These are phyloP conservation scores for Hemileia vastatrix DNA, from an alignment of 1,284 basidiomycete genomes.

Conservation along the genomic window DNA sequence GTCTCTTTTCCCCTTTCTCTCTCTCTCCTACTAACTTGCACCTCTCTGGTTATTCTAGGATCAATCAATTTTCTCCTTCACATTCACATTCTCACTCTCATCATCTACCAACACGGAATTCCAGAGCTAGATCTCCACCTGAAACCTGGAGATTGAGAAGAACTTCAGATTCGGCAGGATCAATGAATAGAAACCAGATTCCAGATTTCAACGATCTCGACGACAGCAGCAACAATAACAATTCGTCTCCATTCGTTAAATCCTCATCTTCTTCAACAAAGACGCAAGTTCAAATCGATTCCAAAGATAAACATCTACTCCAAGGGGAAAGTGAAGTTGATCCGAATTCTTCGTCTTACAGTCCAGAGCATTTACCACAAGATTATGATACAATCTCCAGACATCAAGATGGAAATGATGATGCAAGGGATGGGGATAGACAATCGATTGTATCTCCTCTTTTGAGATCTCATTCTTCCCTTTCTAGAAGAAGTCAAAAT, in stretches of 20 bases:
- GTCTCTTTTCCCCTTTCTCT: no score
- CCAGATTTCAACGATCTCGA: no score
- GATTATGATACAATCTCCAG: neutral
- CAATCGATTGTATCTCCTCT: neutral
- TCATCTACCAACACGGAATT: neutral
- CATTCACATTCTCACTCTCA: neutral
- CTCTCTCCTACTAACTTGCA: no score
- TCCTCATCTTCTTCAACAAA: neutral
- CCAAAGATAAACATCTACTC: neutral
- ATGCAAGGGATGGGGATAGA: neutral
- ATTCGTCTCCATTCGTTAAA: neutral
- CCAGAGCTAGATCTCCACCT: neutral
- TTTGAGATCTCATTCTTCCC: neutral
- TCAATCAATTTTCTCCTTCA: neutral
- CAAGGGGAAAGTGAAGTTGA: no score
- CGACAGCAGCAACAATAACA: neutral
- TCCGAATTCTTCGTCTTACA: no score
- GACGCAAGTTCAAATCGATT: neutral
- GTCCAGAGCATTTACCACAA: no score
- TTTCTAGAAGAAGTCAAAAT: neutral
- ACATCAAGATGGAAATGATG: no score
- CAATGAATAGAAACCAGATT: neutral
- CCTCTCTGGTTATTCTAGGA: no score
- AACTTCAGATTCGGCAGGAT: neutral
- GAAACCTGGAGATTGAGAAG: neutral